Base-by-base conservation (phyloP, 73 alveolate species). In the Halteria grandinella region DNA sequence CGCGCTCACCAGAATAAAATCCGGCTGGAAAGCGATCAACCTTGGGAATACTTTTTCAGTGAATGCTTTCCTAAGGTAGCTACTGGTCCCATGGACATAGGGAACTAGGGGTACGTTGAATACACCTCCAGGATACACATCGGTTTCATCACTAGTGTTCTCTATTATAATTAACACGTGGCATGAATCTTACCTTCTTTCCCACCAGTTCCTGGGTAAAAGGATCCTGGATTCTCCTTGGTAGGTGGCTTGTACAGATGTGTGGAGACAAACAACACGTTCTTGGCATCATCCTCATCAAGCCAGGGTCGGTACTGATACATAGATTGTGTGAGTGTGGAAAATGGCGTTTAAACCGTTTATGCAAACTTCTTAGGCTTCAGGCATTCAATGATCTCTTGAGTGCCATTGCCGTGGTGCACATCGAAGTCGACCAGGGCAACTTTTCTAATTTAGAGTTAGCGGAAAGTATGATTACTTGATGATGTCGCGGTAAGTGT, bases 401-500 rank as follows among this genome's bases (percentile, higher is more conserved):
- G 98, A 2, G 99, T 96, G 0, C 99, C 99, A 82, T 96, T 96
- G 47, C 99, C 99, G 73, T 96, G 99, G 81, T 96, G 99, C 1
- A 93, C 98, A 59, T 96, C 99, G 66, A 96, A 93, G 80, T 96
- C 99, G 48, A 96, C 88, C 57, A 96, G 95, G 6, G 98, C 98
- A 0, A 96, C 93, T 87, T 91, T 91, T 58, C 91, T 79, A 25
- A 73, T 69, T 29, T 69, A 53, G n/a, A 55, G 4, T 7, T 34
- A 5, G 10, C 18, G 6, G 23, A 18, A 62, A 1, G 23, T 33
- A 11, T 0, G 18, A 2, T 45, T 63, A 77, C 83, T 57, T 49
- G 0, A 76, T 59, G 37, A 52, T 25, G 15, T 83, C 57, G 51
- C 98, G 59, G 70, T 91, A 86, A 45, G 62, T 28, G 69, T 87